A percentile compares a stretch with the other conserved stretches of the same genome.
Evolutionary conservation across 345 rosid genomes (phyloP).

Genomic region (Eucalyptus tenuipes): DNA sequence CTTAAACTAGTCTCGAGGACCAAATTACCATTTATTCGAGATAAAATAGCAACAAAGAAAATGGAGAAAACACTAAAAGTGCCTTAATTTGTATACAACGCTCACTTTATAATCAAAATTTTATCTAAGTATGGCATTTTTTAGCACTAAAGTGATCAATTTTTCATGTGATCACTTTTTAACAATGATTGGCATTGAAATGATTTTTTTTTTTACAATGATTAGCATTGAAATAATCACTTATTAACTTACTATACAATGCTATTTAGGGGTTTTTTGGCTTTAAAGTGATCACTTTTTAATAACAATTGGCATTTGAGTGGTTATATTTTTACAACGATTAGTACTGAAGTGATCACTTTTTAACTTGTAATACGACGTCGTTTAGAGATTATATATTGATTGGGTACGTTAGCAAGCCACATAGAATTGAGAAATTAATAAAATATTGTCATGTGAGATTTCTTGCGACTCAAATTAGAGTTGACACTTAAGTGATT

Average conservation of each 20-base stretch:
- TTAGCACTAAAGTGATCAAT: accelerated
- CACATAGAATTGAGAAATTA: too few species aligned
- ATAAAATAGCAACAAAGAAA: background rate
- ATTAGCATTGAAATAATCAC: too few species aligned
- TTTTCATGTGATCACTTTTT: too few species aligned
- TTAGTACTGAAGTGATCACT: accelerated
- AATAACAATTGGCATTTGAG: accelerated
- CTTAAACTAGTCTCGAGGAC: background rate
- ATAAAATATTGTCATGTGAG: too few species aligned
- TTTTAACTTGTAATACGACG: too few species aligned
- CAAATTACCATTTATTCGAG: background rate
- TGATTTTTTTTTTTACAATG: too few species aligned
- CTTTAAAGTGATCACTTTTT: too few species aligned
- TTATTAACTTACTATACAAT: too few species aligned
- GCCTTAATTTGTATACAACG: accelerated
- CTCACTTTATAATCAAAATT: accelerated
- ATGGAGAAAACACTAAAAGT: background rate
- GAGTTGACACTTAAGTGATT: too few species aligned
- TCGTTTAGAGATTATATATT: accelerated
- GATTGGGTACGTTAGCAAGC: accelerated
- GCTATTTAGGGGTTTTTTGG: too few species aligned
- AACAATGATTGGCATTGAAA: accelerated
- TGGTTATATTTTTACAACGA: too few species aligned
- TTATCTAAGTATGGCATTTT: accelerated
- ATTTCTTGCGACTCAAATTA: accelerated